Base-by-base conservation (phyloP, 2,329 filamentous ascomycete genomes). In the Ceratocystis lukuohia region DNA sequence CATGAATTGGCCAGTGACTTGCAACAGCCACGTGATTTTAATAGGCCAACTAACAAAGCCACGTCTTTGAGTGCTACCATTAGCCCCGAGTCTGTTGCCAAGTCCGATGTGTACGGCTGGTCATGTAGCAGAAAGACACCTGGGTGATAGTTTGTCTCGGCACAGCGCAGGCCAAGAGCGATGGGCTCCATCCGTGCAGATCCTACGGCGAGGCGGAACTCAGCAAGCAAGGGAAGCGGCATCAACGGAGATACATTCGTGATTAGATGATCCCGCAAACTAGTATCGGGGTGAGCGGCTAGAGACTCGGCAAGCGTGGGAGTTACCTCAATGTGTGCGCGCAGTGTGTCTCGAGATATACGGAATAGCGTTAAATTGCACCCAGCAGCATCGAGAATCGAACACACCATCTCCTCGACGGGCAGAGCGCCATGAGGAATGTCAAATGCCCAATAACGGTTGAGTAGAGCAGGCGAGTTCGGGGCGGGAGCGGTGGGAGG, bases 61-160 rank as follows among this genome's bases (percentile, higher is more conserved):
- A 71, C 62, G 65, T 74, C 64, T 67, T 71, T 15, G 71, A 74
- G 65, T 67, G 71, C 62, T 67, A 73, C 64, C 68, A 70, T 44
- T 44, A 66, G 20, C 62, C 63, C 41, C 53, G 46, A 59, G 65
- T 69, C 64, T 61, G 33, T 20, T 45, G 62, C 7, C 44, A 64
- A 12, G 46, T 59, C 25, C 63, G 69, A 46, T 67, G 62, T 70
- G 33, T 70, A 73, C 37, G 71, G 73, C 64, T 72, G 71, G 56
- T 71, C 73, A 4, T 67, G 66, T 44, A 67, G 30, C 12, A 65
- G 45, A n/a, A 67, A 57, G 25, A 67, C 44, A 20, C 66, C 66
- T 0, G 66, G 66, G 53, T 44, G 62, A 2, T 72, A 72, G 68
- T 88, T 88, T 85, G 61, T 46, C 56, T 62, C 30, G 15, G 33